Base-by-base conservation (phyloP, 2,329 filamentous ascomycete genomes). In the Knoxdaviesia capensis region DNA sequence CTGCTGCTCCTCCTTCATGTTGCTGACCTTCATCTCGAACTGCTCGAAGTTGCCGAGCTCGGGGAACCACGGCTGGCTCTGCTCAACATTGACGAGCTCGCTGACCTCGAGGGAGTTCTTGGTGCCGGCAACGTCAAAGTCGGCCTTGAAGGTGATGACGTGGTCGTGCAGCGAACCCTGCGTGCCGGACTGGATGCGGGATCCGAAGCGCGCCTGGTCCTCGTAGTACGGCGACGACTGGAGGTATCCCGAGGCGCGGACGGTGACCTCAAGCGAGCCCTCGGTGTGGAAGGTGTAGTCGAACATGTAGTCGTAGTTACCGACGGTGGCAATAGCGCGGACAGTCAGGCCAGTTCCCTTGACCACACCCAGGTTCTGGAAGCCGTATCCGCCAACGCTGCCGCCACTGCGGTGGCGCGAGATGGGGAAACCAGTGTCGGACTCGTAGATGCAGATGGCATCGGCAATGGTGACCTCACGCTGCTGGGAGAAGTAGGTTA, bases 241-340 rank as follows among this genome's bases (percentile, higher is more conserved):
- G 30, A 60, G 52, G 44, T 59, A 61, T 2, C 57, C 59, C 1
- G 57, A 60, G 3, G 59, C 59, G n/a, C 54, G 56, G n/a, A 56
- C 57, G 6, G 53, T 46, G 43, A 63, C 57, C 32, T 62, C 57
- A 1, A 64, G 46, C 1, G 58, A 59, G 1, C 56, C 57, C 34
- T 59, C 57, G 30, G 58, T 49, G 42, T 54, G 51, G 47, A 58
- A 59, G 7, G 44, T 49, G 42, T 59, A 59, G 41, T 54, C 53
- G 42, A 59, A 60, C 45, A 60, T 54, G 47, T 59, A 59, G 44
- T 64, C 62, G 43, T 64, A 64, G 45, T 65, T 65, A 6, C 61
- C 60, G 5, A 65, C 53, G 0, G 59, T 54, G 31, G 48, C 47
- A 7, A 52, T 48, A 4, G 46, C 46, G 4, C 51, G 46, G 29